Evolutionary conservation across 108 stramenopile genomes (phyloP).

Genomic region (Asterionellopsis glacialis): DNA sequence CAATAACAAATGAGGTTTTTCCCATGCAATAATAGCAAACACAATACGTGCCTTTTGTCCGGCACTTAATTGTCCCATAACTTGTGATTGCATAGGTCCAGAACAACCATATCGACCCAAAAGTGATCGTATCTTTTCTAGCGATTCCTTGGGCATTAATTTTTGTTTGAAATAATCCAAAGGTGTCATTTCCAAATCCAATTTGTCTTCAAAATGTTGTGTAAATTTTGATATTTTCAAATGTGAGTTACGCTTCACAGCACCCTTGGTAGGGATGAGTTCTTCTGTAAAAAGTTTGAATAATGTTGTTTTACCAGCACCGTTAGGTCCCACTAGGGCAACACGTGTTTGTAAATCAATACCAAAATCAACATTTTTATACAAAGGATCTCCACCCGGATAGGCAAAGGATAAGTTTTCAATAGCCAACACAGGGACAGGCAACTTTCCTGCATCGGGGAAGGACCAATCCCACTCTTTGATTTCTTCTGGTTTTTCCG

Average conservation of each 20-base stretch:
- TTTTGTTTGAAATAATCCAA: conserved; percentile 94
- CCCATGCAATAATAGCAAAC: conserved; percentile 95
- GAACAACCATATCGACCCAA: conserved; percentile 96
- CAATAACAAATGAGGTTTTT: conserved; percentile 94
- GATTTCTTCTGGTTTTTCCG: conserved; percentile 73
- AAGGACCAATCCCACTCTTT: conserved; percentile 77
- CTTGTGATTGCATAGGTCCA: conserved; percentile 76
- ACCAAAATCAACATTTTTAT: conserved; percentile 83
- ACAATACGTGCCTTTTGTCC: conserved; percentile 98
- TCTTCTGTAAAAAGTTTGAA: conserved; percentile 93
- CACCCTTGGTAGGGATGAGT: conserved; percentile 87
- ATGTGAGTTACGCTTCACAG: conserved; percentile 89
- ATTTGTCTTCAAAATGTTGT: conserved; percentile 98
- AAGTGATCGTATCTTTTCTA: conserved; percentile 77
- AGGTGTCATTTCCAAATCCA: conserved; percentile 93
- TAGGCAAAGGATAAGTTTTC: conserved; percentile 80
- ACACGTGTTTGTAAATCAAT: conserved; percentile 87
- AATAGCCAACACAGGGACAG: conserved; percentile 79
- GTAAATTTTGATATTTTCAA: conserved; percentile 93
- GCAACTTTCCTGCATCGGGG: conserved; percentile 85
- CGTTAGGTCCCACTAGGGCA: conserved; percentile 81
- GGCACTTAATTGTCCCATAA: conserved; percentile 89
- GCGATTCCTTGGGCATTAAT: conserved; percentile 69
- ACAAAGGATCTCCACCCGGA: conserved; percentile 67
- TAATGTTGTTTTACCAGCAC: conserved; percentile 69